Base-by-base conservation (phyloP, 129 eudicot genomes). In the Mikania micrantha region DNA sequence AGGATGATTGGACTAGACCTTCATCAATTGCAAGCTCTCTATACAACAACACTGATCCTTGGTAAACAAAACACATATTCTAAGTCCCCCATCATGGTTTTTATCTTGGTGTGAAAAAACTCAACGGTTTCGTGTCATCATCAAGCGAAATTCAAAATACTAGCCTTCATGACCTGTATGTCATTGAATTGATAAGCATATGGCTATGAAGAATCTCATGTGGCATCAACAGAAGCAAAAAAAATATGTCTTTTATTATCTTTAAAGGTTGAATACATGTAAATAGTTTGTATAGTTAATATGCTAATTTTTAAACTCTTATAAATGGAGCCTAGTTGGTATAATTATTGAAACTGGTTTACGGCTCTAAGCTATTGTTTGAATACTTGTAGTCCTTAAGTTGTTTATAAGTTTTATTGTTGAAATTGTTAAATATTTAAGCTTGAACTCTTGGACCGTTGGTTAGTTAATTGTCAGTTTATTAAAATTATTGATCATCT, bases 41-140 rank as follows among this genome's bases (percentile, higher is more conserved):
- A 40, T 80, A 76, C 42, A 78, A 81, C 76, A 85, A 77, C 68
- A 85, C 96, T 34, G 97, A 91, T 19, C 97, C 97, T 29, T 91
- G 97, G 97, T 91, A 79, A 72, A 5, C 22, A 24, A 9, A 42
- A 41, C 73, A 12, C 38, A 3, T 31, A 50, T 16, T 27, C 10
- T 19, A 45, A 64, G 17, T 40, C 58, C 63, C 34, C 16, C 63
- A 41, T 60, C 36, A 60, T 49, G 50, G 47, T 39, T 42, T n/a
- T 4, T 58, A 24, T 42, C 57, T 28, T 15, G 64, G 60, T 42
- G 28, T 44, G 36, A 44, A 60, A 53, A 53, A 27, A 22, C 40
- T 35, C 36, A 12, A 22, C 1, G 19, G 19, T 8, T 53, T 53
- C 17, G 11, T 12, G 4, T 22, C 44, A 48, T 49, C 7, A 61